Percentiles rank a stretch among this genome's conserved stretches.
Conservation (phyloP, 2,329 filamentous ascomycete genomes). For the Xylariomycetidae sp. region DNA sequence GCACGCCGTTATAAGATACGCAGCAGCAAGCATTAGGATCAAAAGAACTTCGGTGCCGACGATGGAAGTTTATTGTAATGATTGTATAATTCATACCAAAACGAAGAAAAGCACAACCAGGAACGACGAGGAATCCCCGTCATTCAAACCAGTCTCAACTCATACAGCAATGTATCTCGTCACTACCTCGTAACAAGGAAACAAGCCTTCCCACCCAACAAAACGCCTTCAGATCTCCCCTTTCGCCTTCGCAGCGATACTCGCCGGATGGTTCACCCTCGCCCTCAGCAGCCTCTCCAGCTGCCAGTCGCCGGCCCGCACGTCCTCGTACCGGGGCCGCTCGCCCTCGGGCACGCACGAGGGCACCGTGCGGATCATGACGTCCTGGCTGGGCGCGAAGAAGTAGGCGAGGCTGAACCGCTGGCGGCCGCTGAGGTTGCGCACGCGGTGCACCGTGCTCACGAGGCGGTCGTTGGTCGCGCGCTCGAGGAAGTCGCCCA, state of each 20-base stretch:
- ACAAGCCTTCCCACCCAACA: too few species aligned
- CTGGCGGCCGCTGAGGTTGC: constrained; percentile 23
- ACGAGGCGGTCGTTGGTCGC: constrained; percentile 37
- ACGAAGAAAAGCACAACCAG: too few species aligned
- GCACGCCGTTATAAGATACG: too few species aligned
- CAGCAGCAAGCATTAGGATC: too few species aligned
- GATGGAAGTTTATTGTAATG: too few species aligned
- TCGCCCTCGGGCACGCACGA: constrained; percentile 6
- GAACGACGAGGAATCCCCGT: too few species aligned
- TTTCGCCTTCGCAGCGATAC: constrained; percentile 7
- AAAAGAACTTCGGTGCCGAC: too few species aligned
- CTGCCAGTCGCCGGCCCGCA: constrained; percentile 8
- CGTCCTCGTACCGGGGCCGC: constrained; percentile 5
- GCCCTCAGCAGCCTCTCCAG: constrained; percentile 6
- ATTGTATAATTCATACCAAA: too few species aligned
- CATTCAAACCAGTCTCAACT: too few species aligned
- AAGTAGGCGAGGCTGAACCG: constrained; percentile 43
- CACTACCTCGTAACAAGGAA: too few species aligned
- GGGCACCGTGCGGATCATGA: constrained; percentile 31
- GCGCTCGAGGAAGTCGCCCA: constrained; percentile 37
- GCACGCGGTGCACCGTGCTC: constrained; percentile 40
- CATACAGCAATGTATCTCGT: too few species aligned
- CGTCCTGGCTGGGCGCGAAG: constrained; percentile 39
- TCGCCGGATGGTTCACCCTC: constrained; percentile 7
- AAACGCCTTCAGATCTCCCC: constrained; percentile 7